phyloP scores from a whole-genome alignment of 805 yeast genomes.

The Pichia cabralensis region DNA sequence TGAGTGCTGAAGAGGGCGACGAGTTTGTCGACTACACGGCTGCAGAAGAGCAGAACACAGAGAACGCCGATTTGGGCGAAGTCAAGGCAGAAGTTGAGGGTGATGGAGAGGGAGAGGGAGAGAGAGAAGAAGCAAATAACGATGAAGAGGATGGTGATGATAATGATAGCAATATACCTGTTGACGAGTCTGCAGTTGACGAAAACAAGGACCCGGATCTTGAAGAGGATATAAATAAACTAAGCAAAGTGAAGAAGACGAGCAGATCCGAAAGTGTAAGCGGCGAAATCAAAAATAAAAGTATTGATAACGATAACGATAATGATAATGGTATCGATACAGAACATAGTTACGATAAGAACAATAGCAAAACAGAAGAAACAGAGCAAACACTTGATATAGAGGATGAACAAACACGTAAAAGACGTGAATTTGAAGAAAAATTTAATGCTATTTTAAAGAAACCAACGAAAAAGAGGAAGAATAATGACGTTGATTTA shows the following conservation, averaged over 20 bases:
- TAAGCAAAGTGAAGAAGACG: too few species aligned
- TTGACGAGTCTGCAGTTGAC: slow-evolving; percentile 1
- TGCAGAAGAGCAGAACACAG: background rate
- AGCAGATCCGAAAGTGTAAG: too few species aligned
- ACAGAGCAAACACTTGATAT: slow-evolving; percentile 11
- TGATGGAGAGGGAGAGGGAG: slow-evolving; percentile 9
- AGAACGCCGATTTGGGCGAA: background rate
- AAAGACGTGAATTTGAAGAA: slow-evolving; percentile 72
- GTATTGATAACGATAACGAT: background rate
- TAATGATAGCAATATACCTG: background rate
- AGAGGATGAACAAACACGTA: slow-evolving; percentile 31
- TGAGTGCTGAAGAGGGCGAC: too few species aligned
- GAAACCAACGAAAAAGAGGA: slow-evolving; percentile 47
- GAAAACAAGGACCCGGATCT: slow-evolving; percentile 7
- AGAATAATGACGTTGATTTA: slow-evolving; percentile 82
- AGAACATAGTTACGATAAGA: background rate
- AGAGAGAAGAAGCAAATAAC: slow-evolving; percentile 4
- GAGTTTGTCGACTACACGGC: too few species aligned
- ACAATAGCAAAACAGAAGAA: background rate
- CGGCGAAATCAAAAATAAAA: slow-evolving; percentile 11
- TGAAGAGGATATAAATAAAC: background rate
- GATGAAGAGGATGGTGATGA: background rate
- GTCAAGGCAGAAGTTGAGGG: slow-evolving; percentile 1
- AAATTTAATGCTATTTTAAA: slow-evolving; percentile 71
- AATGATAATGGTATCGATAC: background rate